Conservation (phyloP, 139 green algal species). For the Chlamydomonas urium region DNA sequence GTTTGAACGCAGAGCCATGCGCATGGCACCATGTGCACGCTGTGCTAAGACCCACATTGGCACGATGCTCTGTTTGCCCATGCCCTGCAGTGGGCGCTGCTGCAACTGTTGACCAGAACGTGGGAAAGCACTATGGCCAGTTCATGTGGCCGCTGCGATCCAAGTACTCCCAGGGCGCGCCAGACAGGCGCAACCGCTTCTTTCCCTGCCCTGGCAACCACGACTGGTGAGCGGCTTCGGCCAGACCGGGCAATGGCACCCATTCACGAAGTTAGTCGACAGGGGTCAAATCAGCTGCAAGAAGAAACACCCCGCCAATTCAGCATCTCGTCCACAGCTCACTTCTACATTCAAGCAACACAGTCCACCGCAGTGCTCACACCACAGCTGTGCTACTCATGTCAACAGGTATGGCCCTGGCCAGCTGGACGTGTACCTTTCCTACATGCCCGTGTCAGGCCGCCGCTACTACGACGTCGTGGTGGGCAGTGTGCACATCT, state of each 20-base stretch:
- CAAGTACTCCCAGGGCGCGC: neutral
- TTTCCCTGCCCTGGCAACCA: constrained; percentile 14
- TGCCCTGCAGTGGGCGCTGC: neutral
- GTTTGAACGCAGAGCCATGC: neutral
- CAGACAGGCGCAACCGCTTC: constrained; percentile 3
- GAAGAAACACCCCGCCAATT: too few relatives aligned
- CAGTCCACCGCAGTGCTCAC: too few relatives aligned
- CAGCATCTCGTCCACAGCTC: too few relatives aligned
- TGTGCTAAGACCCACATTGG: neutral
- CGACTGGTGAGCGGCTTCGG: neutral
- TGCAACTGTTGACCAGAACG: constrained; percentile 10
- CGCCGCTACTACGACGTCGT: constrained; percentile 6
- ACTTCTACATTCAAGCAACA: too few relatives aligned
- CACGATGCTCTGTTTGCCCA: neutral
- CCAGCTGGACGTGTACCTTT: neutral
- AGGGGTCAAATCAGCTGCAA: too few relatives aligned
- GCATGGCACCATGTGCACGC: neutral
- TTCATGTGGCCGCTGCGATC: constrained; percentile 6
- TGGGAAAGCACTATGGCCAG: constrained; percentile 15
- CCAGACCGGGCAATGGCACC: too few relatives aligned
- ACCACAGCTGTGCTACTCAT: too few relatives aligned
- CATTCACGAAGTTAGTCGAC: neutral
- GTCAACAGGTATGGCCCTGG: too few relatives aligned
- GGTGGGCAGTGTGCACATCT: constrained; percentile 8
- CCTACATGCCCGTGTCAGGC: constrained; percentile 8